Percentiles rank a stretch among this genome's conserved stretches.
These are phyloP conservation scores for Nissolia schottii DNA, from an alignment of 306 rosid genomes.

Conservation along the genomic window DNA sequence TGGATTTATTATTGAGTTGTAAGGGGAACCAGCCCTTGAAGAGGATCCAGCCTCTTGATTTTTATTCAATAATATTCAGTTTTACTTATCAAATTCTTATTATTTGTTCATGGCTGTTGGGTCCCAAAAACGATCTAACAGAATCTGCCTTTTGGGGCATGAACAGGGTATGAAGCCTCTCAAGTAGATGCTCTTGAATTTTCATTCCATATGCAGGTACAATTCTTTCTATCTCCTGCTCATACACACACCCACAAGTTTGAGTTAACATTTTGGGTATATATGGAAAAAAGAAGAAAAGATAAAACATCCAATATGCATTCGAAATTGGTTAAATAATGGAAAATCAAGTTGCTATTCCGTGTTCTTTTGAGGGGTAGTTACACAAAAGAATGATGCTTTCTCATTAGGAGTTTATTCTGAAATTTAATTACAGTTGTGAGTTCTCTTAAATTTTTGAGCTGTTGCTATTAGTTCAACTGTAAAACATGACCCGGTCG, in stretches of 20 bases:
- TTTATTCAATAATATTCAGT: too few species aligned
- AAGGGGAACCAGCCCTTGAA: too few species aligned
- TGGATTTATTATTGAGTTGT: too few species aligned
- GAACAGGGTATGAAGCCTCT: conserved; percentile 66
- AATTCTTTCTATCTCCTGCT: conserved; percentile 4
- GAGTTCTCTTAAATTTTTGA: background rate
- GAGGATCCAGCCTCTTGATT: too few species aligned
- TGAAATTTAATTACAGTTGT: background rate
- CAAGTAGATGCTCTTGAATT: conserved; percentile 34
- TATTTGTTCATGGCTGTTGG: too few species aligned
- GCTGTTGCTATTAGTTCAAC: background rate
- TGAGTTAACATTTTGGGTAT: background rate
- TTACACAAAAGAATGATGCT: background rate
- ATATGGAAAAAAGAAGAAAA: background rate
- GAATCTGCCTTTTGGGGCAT: conserved; percentile 13
- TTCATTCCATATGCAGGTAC: conserved; percentile 25
- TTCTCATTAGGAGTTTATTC: background rate
- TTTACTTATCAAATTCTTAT: too few species aligned
- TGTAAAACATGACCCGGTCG: background rate
- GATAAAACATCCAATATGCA: background rate
- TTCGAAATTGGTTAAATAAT: background rate
- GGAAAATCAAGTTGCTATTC: conserved; percentile 1
- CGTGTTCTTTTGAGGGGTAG: background rate
- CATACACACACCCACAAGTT: background rate
- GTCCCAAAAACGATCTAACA: too few species aligned